phyloP scores from a whole-genome alignment of 345 rosid species.

The Corchorus capsularis region DNA sequence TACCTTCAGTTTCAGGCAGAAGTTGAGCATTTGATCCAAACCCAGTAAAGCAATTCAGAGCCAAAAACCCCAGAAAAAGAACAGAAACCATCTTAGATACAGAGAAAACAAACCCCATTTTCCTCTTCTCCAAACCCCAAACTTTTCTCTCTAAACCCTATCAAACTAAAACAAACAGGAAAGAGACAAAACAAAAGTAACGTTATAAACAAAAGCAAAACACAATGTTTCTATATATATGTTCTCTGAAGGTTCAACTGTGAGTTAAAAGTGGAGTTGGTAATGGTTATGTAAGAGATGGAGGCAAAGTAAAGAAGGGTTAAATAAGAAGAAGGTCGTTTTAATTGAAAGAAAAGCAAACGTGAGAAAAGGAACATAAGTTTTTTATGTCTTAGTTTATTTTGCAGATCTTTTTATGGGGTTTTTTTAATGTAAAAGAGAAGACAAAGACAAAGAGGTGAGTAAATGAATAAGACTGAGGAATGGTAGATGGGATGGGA shows the following conservation, averaged over 20 bases:
- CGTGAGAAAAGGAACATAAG: conserved; percentile 3
- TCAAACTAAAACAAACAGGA: not conserved
- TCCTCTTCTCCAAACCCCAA: conserved; percentile 11
- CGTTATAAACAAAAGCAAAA: conserved; percentile 11
- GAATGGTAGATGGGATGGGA: too few species aligned
- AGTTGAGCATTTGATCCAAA: conserved; percentile 52
- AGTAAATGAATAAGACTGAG: not conserved
- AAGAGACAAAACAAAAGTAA: not conserved
- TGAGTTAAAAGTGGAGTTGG: not conserved
- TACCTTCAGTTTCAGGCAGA: conserved; percentile 66
- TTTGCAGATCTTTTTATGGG: not conserved
- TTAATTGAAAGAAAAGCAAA: conserved; percentile 9
- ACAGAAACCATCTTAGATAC: conserved; percentile 20
- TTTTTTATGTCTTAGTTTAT: not conserved
- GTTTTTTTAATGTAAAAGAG: not conserved
- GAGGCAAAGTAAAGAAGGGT: too few species aligned
- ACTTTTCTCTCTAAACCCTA: not conserved
- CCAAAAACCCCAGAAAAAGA: conserved; percentile 32
- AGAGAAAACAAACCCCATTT: conserved; percentile 38
- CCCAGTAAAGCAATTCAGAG: conserved; percentile 29
- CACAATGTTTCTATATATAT: not conserved
- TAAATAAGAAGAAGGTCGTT: not conserved
- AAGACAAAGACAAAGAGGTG: not conserved
- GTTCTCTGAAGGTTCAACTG: not conserved
- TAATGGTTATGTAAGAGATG: not conserved